Evolutionary conservation across 441 rosid genomes (phyloP).

Genomic region (Jatropha podagrica): DNA sequence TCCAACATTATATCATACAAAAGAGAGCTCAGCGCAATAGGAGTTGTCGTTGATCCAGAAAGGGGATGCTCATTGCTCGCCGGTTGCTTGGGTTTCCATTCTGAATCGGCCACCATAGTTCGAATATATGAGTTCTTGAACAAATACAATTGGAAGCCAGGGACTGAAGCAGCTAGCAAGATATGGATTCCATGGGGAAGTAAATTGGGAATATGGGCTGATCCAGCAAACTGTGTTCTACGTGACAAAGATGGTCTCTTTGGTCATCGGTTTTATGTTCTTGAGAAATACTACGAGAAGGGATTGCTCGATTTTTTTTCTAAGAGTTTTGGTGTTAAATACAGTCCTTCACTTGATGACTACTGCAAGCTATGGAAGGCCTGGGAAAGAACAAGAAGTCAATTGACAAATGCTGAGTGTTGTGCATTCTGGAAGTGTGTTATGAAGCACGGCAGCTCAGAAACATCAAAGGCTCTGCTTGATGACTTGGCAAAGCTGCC

Average conservation of each 20-base stretch:
- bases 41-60: constrained; percentile 43
- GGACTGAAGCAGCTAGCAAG: constrained; percentile 15
- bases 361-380: constrained; percentile 60
- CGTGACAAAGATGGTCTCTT: constrained; percentile 52
- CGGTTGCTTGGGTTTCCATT: constrained; percentile 33
- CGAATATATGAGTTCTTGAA: constrained; percentile 48
- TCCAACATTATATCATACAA: constrained; percentile 25
- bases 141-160: constrained; percentile 35
- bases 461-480: constrained; percentile 29
- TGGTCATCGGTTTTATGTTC: constrained; percentile 39
- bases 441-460: constrained; percentile 21
- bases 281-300: constrained; percentile 42
- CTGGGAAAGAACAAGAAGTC: constrained; percentile 47
- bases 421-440: constrained; percentile 64
- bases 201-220: constrained; percentile 46
- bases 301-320: constrained; percentile 41
- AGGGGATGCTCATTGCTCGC: constrained; percentile 43
- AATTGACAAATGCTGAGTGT: constrained; percentile 46
- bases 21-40: constrained; percentile 47
- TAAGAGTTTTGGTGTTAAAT: constrained; percentile 35
- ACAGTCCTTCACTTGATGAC: constrained; percentile 49
- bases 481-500: constrained; percentile 49
- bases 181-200: constrained; percentile 56
- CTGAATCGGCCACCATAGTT: constrained; percentile 38
- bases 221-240: constrained; percentile 45